phyloP scores from a whole-genome alignment of 1,284 basidiomycete species.

The Malassezia caprae region DNA sequence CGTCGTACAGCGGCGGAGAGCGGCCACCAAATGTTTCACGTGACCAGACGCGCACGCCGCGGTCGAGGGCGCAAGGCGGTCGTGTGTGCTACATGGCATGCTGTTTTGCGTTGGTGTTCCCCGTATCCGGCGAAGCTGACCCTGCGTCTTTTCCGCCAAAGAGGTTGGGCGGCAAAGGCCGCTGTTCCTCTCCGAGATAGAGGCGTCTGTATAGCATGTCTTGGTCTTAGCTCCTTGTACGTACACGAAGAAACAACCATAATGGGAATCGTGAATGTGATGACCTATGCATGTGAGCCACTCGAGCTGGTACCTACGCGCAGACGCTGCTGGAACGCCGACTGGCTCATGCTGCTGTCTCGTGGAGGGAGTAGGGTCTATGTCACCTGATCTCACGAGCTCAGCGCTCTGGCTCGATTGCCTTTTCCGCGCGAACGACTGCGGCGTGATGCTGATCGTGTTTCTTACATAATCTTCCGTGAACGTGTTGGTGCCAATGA shows the following conservation, averaged over 20 bases:
- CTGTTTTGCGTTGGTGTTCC: neutral
- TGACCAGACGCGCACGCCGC: neutral
- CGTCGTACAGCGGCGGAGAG: neutral
- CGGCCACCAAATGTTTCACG: neutral
- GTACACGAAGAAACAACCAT: conserved; percentile 16
- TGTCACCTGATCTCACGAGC: neutral
- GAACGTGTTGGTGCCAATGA: neutral
- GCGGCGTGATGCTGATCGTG: neutral
- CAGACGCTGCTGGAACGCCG: conserved; percentile 15
- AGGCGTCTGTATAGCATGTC: conserved; percentile 39
- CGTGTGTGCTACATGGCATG: neutral
- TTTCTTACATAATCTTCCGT: neutral
- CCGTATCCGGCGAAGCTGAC: neutral
- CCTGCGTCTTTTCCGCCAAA: neutral
- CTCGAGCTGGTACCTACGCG: conserved; percentile 4
- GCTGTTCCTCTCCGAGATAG: conserved; percentile 37
- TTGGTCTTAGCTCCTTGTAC: neutral
- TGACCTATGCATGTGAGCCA: conserved; percentile 12
- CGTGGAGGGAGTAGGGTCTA: neutral
- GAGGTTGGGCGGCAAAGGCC: conserved; percentile 20
- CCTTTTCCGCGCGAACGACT: neutral
- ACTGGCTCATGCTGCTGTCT: neutral
- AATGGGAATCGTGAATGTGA: conserved; percentile 14
- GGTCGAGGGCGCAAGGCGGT: neutral
- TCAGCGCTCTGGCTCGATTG: neutral